phyloP scores from a whole-genome alignment of 75 land plant genomes.

The Cupressus sempervirens region DNA sequence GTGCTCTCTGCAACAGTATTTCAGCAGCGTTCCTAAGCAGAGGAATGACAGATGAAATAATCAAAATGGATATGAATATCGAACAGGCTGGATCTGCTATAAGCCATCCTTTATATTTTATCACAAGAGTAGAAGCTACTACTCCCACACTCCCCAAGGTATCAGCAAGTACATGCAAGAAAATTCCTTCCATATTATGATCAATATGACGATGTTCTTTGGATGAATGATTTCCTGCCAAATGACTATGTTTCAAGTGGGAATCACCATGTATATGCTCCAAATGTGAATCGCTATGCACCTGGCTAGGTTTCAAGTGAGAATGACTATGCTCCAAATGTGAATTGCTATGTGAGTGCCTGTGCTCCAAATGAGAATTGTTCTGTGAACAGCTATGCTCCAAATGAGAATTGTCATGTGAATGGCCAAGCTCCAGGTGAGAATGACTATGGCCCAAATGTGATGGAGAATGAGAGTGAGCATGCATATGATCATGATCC shows the following conservation, averaged over 20 bases:
- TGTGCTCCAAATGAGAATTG: slow-evolving; percentile 20
- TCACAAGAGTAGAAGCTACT: slow-evolving; percentile 83
- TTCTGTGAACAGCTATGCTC: slow-evolving; percentile 22
- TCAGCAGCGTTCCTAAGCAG: slow-evolving; percentile 81
- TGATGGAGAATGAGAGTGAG: slow-evolving; percentile 12
- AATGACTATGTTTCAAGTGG: slow-evolving; percentile 19
- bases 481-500: slow-evolving; percentile 16
- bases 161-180: slow-evolving; percentile 91
- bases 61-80: slow-evolving; percentile 82
- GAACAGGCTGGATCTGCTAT: slow-evolving; percentile 94
- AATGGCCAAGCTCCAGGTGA: slow-evolving; percentile 26
- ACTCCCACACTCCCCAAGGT: slow-evolving; percentile 98
- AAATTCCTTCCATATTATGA: slow-evolving; percentile 97
- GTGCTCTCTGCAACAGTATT: slow-evolving; percentile 85
- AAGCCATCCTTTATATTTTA: slow-evolving; percentile 91
- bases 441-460: slow-evolving; percentile 10
- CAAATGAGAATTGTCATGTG: slow-evolving; percentile 8
- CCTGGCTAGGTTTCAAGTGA: slow-evolving; percentile 10
- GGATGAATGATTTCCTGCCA: slow-evolving; percentile 2
- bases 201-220: slow-evolving; percentile 61
- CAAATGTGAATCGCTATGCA: slow-evolving; percentile 15
- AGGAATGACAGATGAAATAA: slow-evolving; percentile 81
- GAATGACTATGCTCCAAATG: slow-evolving; percentile 2
- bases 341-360: slow-evolving; percentile 12
- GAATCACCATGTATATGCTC: slow-evolving; percentile 5